A percentile compares a stretch with the other conserved stretches of the same genome.
These are phyloP conservation scores for Stipa capillata DNA, from an alignment of 176 grass and related monocot genomes.

Conservation along the genomic window DNA sequence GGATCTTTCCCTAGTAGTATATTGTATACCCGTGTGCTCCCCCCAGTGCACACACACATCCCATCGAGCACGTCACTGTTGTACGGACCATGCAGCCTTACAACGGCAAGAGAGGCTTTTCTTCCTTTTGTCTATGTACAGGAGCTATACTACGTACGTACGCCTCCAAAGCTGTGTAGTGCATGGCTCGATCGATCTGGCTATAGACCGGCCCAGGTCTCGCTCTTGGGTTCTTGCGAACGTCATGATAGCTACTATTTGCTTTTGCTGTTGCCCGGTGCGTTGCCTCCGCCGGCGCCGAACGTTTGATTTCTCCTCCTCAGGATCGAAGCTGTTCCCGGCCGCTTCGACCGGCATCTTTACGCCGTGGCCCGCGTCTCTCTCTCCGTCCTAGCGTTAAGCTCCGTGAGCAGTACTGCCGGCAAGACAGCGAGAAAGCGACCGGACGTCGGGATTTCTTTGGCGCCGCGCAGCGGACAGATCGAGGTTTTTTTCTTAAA, in stretches of 20 bases:
- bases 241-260: too few species aligned
- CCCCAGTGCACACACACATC: not conserved
- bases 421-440: constrained; percentile 6
- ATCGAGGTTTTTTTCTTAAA: constrained; percentile 29
- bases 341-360: not conserved
- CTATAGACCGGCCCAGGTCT: not conserved
- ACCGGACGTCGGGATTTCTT: not conserved
- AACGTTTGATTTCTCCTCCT: not conserved
- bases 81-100: constrained; percentile 29
- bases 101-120: not conserved
- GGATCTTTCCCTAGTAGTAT: not conserved
- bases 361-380: constrained; percentile 15
- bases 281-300: not conserved
- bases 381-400: not conserved
- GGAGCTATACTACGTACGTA: not conserved
- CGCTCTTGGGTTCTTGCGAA: not conserved
- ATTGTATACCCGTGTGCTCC: not conserved
- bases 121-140: not conserved
- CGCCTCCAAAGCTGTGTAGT: constrained; percentile 5
- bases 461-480: constrained; percentile 19
- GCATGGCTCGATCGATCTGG: not conserved
- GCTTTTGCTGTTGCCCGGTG: not conserved
- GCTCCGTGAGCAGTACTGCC: not conserved
- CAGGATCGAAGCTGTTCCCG: not conserved
- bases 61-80: constrained; percentile 16